These are phyloP conservation scores for Sugiyamaella pinicola DNA, from an alignment of 1,139 yeast species.

Conservation along the genomic window DNA sequence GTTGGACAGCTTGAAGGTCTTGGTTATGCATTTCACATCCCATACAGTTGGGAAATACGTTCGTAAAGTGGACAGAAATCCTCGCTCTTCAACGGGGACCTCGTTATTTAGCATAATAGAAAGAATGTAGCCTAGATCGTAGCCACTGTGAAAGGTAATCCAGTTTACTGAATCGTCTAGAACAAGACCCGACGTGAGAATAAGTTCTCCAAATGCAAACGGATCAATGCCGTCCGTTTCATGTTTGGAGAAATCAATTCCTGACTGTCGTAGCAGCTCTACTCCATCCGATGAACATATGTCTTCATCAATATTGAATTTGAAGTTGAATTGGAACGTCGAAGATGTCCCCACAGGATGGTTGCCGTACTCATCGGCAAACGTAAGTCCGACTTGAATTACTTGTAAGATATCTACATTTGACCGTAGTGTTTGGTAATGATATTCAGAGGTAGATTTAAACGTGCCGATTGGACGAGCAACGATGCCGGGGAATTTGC, in stretches of 20 bases:
- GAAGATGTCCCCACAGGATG: constrained; percentile 63
- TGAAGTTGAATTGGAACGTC: constrained; percentile 95
- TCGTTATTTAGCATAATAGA: constrained; percentile 72
- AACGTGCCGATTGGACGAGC: constrained; percentile 97
- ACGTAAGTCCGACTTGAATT: constrained; percentile 84
- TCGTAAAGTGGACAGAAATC: constrained; percentile 70
- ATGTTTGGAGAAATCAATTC: constrained; percentile 78
- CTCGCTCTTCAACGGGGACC: constrained; percentile 82
- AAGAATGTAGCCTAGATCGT: constrained; percentile 87
- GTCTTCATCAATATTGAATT: constrained; percentile 67
- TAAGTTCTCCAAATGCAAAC: constrained; percentile 76
- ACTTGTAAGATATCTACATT: constrained; percentile 85
- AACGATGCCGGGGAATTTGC: constrained; percentile 94
- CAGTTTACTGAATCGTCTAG: constrained; percentile 74
- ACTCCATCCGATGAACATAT: constrained; percentile 82
- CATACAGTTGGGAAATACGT: constrained; percentile 79
- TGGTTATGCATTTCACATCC: constrained; percentile 81
- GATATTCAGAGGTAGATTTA: constrained; percentile 87
- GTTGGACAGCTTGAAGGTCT: constrained; percentile 43
- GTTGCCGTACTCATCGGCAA: constrained; percentile 75
- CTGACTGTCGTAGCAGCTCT: constrained; percentile 76
- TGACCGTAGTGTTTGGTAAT: constrained; percentile 90
- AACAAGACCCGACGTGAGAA: constrained; percentile 84
- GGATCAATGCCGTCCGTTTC: constrained; percentile 78
- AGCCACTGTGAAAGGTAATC: constrained; percentile 89